These are phyloP conservation scores for Peniophora sp. DNA, from an alignment of 1,284 basidiomycete species.

Conservation along the genomic window DNA sequence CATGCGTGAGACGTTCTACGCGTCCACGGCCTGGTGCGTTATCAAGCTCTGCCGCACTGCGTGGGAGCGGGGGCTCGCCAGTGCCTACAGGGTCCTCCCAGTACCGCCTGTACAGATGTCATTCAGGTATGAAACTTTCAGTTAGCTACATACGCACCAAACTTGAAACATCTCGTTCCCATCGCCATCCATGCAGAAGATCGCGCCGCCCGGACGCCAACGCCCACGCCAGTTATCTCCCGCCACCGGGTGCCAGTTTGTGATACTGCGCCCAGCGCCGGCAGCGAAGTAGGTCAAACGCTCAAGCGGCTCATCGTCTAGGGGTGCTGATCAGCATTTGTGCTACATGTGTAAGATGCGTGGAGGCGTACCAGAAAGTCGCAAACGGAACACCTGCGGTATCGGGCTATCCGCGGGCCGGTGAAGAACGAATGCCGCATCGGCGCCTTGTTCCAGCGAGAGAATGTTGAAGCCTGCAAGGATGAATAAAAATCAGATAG, in stretches of 20 bases:
- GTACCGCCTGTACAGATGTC: constrained; percentile 24
- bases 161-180: constrained; percentile 32
- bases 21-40: constrained; percentile 27
- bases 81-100: constrained; percentile 25
- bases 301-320: constrained; percentile 15
- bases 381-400: constrained; percentile 25
- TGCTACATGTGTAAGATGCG: no score
- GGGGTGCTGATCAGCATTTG: neutral
- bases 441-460: constrained; percentile 5
- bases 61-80: constrained; percentile 13
- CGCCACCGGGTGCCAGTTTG: constrained; percentile 16
- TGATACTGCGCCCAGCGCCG: constrained; percentile 25
- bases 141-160: constrained; percentile 16
- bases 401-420: constrained; percentile 27
- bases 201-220: constrained; percentile 24
- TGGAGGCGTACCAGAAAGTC: constrained; percentile 12
- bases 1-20: constrained; percentile 28
- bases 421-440: constrained; percentile 23
- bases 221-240: constrained; percentile 30
- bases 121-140: neutral
- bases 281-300: constrained; percentile 28
- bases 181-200: constrained; percentile 29
- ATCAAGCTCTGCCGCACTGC: constrained; percentile 24
- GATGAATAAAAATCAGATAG: neutral
- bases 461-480: constrained; percentile 3